Base-by-base conservation (phyloP, 768 basidiomycete species). In the Solioccasus polychromus region DNA sequence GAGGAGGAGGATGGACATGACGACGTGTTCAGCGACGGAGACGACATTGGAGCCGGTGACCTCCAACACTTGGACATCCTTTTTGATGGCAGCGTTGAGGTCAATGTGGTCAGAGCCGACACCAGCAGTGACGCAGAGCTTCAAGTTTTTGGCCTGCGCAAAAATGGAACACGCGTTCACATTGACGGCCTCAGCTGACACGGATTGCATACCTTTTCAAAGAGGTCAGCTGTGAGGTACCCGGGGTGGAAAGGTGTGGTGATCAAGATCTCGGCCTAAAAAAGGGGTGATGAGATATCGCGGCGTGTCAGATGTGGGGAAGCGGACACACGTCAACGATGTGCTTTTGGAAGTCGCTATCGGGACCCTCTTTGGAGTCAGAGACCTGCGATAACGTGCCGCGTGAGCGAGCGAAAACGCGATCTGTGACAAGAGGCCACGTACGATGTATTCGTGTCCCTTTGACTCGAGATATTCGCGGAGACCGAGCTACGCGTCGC, bases 81-180 rank as follows among this genome's bases (percentile, higher is more conserved):
- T 72, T 61, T 90, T 81, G 53, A 89, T 91, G 20, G 89, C 86
- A 18, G 90, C 87, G 65, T 93, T 85, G 49, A 95, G 78, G 63
- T 94, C 92, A 52, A 92, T 81, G 71, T 88, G 90, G 69, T 93
- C 92, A 17, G 87, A 90, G 10, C 91, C 89, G 37, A 92, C 90
- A 65, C 89, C 90, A 48, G 92, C 92, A 19, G 92, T 96, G 59
- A 94, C 78, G 59, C 87, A 89, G 45, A 94, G 63, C 69, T 91
- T 94, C 50, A 96, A 79, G 56, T 93, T 92, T 69, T 86, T 85
- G 25, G 92, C 90, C 79, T 90, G 44, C 22, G n/a, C 62, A 12
- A 31, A 39, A 25, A 34, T 6, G 18, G 23, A n/a, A 48, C 4
- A 35, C 6, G 11, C 3, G 24, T 49, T 45, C 45, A 51, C 15